phyloP scores from a whole-genome alignment of 257 asterid species.

The Craterostigma plantagineum region DNA sequence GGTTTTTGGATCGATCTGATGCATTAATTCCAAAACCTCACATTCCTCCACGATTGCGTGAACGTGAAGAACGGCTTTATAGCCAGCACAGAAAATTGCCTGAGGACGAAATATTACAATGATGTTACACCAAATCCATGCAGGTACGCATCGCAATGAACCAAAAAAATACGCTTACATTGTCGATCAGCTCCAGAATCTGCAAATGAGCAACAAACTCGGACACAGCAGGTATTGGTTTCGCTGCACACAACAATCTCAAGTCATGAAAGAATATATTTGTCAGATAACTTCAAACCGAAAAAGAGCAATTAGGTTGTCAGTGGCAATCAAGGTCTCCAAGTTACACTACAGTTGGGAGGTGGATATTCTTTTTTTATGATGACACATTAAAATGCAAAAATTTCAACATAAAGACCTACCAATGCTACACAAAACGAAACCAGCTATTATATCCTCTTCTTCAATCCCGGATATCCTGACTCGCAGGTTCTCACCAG shows the following conservation, averaged over 20 bases:
- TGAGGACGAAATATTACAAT: slow-evolving; percentile 11
- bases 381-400: background rate
- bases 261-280: no score
- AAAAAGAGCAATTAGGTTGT: no score
- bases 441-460: slow-evolving; percentile 68
- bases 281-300: no score
- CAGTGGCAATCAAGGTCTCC: no score
- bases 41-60: slow-evolving; percentile 91
- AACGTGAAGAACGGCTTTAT: slow-evolving; percentile 89
- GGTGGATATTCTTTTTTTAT: background rate
- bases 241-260: slow-evolving; percentile 28
- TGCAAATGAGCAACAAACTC: slow-evolving; percentile 83
- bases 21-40: slow-evolving; percentile 65
- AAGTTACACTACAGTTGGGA: no score
- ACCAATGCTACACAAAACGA: slow-evolving; percentile 57
- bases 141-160: no score
- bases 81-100: slow-evolving; percentile 98
- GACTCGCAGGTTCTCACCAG: slow-evolving; percentile 91
- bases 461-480: slow-evolving; percentile 82
- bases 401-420: slow-evolving; percentile 10
- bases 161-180: slow-evolving; percentile 24
- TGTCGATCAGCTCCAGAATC: slow-evolving; percentile 83
- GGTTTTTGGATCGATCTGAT: slow-evolving; percentile 75
- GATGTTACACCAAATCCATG: no score
- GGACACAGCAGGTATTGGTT: slow-evolving; percentile 49